Percentiles rank a stretch among this genome's conserved stretches.
phyloP scores from a whole-genome alignment of 2,329 filamentous ascomycete species.

The Penicillium sp. region DNA sequence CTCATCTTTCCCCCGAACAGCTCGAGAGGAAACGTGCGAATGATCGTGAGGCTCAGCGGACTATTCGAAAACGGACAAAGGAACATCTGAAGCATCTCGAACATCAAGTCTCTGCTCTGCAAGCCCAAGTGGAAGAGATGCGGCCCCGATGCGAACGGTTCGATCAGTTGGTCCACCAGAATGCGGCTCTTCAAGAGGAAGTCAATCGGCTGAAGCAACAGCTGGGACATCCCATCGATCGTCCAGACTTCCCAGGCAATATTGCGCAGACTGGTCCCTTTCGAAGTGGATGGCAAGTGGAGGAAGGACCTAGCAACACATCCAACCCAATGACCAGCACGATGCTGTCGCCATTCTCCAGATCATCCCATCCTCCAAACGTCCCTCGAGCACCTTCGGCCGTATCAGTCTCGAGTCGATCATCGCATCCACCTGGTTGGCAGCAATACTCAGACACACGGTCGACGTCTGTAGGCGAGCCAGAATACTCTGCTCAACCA shows the following conservation, averaged over 20 bases:
- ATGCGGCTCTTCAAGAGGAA: slow-evolving; percentile 52
- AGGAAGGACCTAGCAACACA: slow-evolving; percentile 17
- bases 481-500: slow-evolving; percentile 25
- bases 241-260: slow-evolving; percentile 18
- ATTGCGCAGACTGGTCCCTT: slow-evolving; percentile 10
- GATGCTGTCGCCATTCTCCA: slow-evolving; percentile 23
- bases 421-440: slow-evolving; percentile 29
- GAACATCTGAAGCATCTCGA: slow-evolving; percentile 57
- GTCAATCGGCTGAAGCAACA: slow-evolving; percentile 50
- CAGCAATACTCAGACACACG: slow-evolving; percentile 24
- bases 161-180: slow-evolving; percentile 49
- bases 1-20: slow-evolving; percentile 53
- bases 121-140: slow-evolving; percentile 45
- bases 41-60: slow-evolving; percentile 56
- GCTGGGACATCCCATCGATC: slow-evolving; percentile 33
- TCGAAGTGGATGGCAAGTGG: slow-evolving; percentile 15
- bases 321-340: slow-evolving; percentile 12
- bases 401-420: slow-evolving; percentile 24
- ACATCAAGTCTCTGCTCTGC: slow-evolving; percentile 32
- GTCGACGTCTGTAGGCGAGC: slow-evolving; percentile 26
- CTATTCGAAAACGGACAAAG: slow-evolving; percentile 55
- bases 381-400: slow-evolving; percentile 22
- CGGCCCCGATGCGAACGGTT: slow-evolving; percentile 48
- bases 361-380: slow-evolving; percentile 14
- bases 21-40: slow-evolving; percentile 57